These are phyloP conservation scores for Phytopythium cucurbitacearum DNA, from an alignment of 352 stramenopile genomes.

Conservation along the genomic window DNA sequence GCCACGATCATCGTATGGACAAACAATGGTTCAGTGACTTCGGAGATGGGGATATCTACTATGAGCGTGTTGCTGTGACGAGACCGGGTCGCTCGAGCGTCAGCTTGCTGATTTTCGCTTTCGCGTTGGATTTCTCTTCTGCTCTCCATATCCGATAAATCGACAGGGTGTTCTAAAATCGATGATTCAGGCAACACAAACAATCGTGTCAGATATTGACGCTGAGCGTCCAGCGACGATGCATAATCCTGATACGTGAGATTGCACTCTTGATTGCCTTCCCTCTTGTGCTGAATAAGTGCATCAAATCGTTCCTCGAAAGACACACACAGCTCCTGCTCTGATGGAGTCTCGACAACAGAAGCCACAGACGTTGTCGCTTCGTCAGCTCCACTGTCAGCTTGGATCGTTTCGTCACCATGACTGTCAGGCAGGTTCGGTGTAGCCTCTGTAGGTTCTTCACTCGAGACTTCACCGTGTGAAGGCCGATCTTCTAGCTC, in stretches of 20 bases:
- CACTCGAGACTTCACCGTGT: not conserved
- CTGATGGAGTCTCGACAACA: not conserved
- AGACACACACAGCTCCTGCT: not conserved
- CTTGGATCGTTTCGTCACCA: too few species aligned
- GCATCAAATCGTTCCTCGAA: not conserved
- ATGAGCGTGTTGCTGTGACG: slow-evolving; percentile 9
- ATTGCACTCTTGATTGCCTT: too few species aligned
- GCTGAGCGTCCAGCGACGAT: slow-evolving; percentile 11
- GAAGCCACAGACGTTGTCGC: too few species aligned
- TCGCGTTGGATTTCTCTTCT: not conserved
- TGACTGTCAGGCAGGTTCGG: not conserved
- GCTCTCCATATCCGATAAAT: not conserved
- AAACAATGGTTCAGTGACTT: slow-evolving; percentile 41
- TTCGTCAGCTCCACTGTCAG: too few species aligned
- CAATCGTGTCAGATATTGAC: not conserved
- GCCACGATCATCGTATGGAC: slow-evolving; percentile 50
- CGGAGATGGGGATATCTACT: slow-evolving; percentile 47
- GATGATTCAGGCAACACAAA: not conserved
- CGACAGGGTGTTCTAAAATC: too few species aligned
- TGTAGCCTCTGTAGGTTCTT: not conserved
- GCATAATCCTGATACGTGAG: slow-evolving; percentile 16
- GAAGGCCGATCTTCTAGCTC: not conserved
- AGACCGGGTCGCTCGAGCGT: not conserved
- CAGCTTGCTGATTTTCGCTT: not conserved
- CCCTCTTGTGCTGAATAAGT: not conserved